A percentile compares a stretch with the other conserved stretches of the same genome.
phyloP scores from a whole-genome alignment of 768 basidiomycete genomes.

The Galerina marginata region DNA sequence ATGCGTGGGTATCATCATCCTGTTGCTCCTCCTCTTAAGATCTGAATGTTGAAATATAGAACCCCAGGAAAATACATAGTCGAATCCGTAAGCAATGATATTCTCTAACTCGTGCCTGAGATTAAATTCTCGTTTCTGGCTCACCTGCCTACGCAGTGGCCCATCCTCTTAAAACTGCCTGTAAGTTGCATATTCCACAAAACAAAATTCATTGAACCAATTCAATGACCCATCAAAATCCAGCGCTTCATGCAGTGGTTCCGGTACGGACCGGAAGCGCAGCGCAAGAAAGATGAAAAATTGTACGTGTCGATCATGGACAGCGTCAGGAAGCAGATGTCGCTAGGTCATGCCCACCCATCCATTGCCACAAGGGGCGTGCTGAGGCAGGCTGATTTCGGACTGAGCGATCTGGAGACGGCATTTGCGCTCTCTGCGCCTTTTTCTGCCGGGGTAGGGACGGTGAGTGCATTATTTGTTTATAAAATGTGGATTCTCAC shows the following conservation, averaged over 20 bases:
- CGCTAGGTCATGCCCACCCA: conserved; percentile 26
- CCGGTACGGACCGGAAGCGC: conserved; percentile 29
- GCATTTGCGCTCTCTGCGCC: conserved; percentile 42
- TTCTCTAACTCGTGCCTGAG: not conserved
- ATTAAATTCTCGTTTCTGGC: not conserved
- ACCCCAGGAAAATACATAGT: conserved; percentile 25
- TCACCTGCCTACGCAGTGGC: conserved; percentile 14
- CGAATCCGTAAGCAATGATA: conserved; percentile 21
- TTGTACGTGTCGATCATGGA: conserved; percentile 30
- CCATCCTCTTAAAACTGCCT: conserved; percentile 22
- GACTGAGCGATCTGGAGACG: conserved; percentile 47
- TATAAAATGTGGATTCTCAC: conserved; percentile 17
- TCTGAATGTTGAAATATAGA: not conserved
- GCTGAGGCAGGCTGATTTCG: conserved; percentile 45
- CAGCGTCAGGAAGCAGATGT: conserved; percentile 28
- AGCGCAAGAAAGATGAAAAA: conserved; percentile 27
- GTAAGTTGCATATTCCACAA: not conserved
- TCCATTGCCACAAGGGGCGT: conserved; percentile 45
- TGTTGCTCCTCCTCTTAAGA: not conserved
- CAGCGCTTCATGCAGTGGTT: conserved; percentile 38
- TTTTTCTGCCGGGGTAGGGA: conserved; percentile 34
- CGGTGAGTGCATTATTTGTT: conserved; percentile 21
- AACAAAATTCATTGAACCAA: not conserved
- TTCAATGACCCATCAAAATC: not conserved
- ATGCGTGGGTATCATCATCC: not conserved